Evolutionary conservation across 257 asterid species (phyloP).

Genomic region (Striga asiatica): DNA sequence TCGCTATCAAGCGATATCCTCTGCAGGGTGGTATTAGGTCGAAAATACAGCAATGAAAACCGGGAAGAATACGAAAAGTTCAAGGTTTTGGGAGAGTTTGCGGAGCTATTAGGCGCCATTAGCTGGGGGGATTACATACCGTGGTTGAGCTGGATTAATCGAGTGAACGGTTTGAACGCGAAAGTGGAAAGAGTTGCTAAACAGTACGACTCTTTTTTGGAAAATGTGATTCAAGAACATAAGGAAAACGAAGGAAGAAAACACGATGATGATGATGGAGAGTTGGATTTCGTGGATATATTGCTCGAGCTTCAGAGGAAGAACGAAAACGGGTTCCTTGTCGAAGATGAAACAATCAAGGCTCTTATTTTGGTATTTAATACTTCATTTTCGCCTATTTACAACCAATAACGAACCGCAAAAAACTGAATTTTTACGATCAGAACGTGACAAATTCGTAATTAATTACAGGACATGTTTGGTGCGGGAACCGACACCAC

Average conservation of each 20-base stretch:
- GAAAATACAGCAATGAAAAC: no score
- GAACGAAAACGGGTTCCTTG: background rate
- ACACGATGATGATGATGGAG: background rate
- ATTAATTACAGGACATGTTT: conserved; percentile 47
- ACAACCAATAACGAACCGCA: no score
- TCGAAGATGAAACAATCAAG: conserved; percentile 17
- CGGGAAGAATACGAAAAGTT: conserved; percentile 14
- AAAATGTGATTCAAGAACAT: conserved; percentile 23
- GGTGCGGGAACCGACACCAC: conserved; percentile 46
- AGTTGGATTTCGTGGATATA: conserved; percentile 31
- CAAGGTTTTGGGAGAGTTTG: conserved; percentile 5
- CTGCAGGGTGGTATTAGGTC: background rate
- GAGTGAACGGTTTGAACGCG: conserved; percentile 21
- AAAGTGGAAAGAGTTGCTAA: conserved; percentile 22
- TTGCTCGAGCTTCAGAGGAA: conserved; percentile 30
- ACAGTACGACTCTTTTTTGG: conserved; percentile 25
- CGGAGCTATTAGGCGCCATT: conserved; percentile 19
- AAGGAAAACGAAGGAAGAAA: background rate
- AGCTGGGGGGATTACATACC: conserved; percentile 28
- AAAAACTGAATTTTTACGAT: no score
- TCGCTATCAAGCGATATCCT: background rate
- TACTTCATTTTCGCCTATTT: no score
- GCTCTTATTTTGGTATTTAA: conserved; percentile 39
- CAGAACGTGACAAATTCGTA: no score
- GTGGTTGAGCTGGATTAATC: conserved; percentile 30